These are phyloP conservation scores for Fusarium circinatum DNA, from an alignment of 2,329 filamentous ascomycete genomes.

Conservation along the genomic window DNA sequence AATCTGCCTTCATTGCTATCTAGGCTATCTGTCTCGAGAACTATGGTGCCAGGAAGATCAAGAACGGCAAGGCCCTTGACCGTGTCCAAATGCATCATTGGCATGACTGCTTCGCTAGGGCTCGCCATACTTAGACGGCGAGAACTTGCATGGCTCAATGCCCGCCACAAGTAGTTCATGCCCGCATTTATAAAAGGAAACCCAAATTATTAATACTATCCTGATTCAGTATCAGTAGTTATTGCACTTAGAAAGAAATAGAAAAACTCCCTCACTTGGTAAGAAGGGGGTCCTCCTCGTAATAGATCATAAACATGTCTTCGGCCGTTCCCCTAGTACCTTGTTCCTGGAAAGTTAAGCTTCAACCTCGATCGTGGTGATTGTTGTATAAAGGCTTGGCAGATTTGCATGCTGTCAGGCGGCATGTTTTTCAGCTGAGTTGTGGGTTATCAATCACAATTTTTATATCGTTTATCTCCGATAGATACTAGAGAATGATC, in stretches of 20 bases:
- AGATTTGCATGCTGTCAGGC: not conserved
- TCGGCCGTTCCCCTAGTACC: not conserved
- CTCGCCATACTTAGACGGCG: not conserved
- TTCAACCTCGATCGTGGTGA: not conserved
- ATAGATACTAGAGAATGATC: not conserved
- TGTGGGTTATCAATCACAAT: not conserved
- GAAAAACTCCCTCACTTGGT: not conserved
- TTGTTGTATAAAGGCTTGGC: not conserved
- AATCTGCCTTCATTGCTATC: slow-evolving; percentile 67
- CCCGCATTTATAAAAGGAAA: not conserved
- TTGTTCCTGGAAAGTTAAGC: not conserved
- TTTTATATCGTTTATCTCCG: not conserved
- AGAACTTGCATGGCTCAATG: not conserved
- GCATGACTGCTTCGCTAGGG: not conserved
- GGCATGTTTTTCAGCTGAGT: not conserved
- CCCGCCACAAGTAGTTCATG: not conserved
- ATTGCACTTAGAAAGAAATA: not conserved
- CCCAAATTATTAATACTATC: not conserved
- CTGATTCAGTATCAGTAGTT: not conserved
- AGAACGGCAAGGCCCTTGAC: slow-evolving; percentile 53
- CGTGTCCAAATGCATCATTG: not conserved
- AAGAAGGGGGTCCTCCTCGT: not conserved
- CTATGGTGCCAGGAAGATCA: slow-evolving; percentile 48
- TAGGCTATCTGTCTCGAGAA: slow-evolving; percentile 57
- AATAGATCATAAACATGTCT: not conserved